Evolutionary conservation across 2,329 filamentous ascomycete species (phyloP), one percentile per base, ranked within the genome.

Genomic region (Fusarium fujikuroi): DNA sequence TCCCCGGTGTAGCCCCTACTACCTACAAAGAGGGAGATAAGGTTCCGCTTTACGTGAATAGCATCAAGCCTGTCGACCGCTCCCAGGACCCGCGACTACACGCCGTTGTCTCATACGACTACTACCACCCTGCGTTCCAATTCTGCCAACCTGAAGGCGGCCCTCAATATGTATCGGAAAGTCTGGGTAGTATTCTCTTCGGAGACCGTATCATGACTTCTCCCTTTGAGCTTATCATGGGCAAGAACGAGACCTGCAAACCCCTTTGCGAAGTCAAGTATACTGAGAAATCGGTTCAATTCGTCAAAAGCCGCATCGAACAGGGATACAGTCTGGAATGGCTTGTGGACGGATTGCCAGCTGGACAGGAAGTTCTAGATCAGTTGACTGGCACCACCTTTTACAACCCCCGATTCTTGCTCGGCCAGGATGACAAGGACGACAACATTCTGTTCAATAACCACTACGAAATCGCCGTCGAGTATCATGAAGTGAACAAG

Each of bases 151-250:
- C 95, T 4, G 85, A 92, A 63, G 91, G 87, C 69, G 94, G 94
- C 5, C 91, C 95, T 14, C 83, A 95, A 80, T 89, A 93, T 85
- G 90, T 97, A 28, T 92, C 93, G 44, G 96, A 98, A 84, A 83
- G 82, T 70, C 83, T 99, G 72, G 96, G 96, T 30, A 98, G 95
- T 86, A 99, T 99, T 80, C 84, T 99, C 58, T 99, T 99, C 77
- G 96, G 96, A 75, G 96, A 99, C 84, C 91, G 96, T 63, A 99
- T 99, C 84, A 94, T 94, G 85, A 97, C 94, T n/a, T 98, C 95
- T 40, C 94, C 95, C 0, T 97, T 97, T 79, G 91, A 97, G 79
- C 86, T 98, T 69, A 89, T 90, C 75, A 98, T 99, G 95, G 90
- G 85, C 62, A 85, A 90, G 71, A 96, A 99, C 80, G 93, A 98